phyloP scores from a whole-genome alignment of 2,329 filamentous ascomycete species.

The Diaporthe sp. region DNA sequence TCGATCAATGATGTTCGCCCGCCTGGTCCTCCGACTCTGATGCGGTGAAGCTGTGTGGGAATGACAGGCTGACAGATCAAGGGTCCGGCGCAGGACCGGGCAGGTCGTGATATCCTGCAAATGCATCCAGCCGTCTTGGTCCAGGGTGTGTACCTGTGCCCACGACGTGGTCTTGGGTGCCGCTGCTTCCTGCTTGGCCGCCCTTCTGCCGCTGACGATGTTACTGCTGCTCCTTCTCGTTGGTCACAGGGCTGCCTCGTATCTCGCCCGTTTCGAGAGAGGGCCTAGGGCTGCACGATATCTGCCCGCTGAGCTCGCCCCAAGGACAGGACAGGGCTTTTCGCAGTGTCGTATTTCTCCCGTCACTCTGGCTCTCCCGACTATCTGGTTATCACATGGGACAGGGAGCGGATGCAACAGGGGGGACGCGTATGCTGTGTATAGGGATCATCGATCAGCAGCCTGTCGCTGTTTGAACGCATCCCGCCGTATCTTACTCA shows the following conservation, averaged over 20 bases:
- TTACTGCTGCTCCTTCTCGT: background rate
- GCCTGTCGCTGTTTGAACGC: slow-evolving; percentile 9
- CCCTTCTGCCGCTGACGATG: background rate
- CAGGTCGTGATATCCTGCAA: slow-evolving; percentile 24
- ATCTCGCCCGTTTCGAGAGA: slow-evolving; percentile 26
- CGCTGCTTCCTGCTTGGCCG: background rate
- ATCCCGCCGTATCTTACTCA: slow-evolving; percentile 18
- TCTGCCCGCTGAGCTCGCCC: background rate
- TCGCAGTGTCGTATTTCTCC: slow-evolving; percentile 3
- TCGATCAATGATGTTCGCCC: slow-evolving; percentile 17
- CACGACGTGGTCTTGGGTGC: background rate
- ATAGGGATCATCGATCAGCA: slow-evolving; percentile 19
- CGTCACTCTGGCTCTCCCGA: slow-evolving; percentile 30
- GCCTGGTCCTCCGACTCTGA: background rate
- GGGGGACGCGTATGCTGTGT: slow-evolving; percentile 29
- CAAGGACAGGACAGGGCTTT: background rate
- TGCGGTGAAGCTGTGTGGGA: slow-evolving; percentile 32
- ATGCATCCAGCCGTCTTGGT: slow-evolving; percentile 23
- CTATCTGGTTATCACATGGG: slow-evolving; percentile 38
- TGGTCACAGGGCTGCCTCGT: slow-evolving; percentile 24
- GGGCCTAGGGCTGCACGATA: slow-evolving; percentile 3
- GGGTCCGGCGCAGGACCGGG: slow-evolving; percentile 4
- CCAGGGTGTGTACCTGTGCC: slow-evolving; percentile 13
- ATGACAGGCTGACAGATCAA: slow-evolving; percentile 14
- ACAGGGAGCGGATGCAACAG: slow-evolving; percentile 32